Evolutionary conservation across 345 rosid genomes (phyloP).

Genomic region (Streptanthus diversifolius): DNA sequence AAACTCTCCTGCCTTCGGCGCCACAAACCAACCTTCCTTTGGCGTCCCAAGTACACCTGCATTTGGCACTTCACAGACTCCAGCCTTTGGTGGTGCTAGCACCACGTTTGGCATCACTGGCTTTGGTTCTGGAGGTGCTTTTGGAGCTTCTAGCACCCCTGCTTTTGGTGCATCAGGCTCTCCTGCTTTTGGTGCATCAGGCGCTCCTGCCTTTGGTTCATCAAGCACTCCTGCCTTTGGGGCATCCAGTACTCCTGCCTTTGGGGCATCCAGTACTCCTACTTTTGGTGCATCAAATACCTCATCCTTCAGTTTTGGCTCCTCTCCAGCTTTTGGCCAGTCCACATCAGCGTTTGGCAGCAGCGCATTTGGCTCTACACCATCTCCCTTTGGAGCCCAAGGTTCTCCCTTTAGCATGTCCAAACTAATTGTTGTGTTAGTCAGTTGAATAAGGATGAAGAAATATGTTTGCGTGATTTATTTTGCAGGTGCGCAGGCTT

Average conservation of each 20-base stretch:
- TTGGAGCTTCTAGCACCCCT: constrained; percentile 46
- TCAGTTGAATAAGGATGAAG: constrained; percentile 4
- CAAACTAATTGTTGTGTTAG: constrained; percentile 8
- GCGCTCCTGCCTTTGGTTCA: constrained; percentile 20
- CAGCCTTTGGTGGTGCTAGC: constrained; percentile 65
- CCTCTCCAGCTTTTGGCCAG: constrained; percentile 81
- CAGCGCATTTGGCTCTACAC: constrained; percentile 59
- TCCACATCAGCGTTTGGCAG: constrained; percentile 75
- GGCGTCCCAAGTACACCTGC: constrained; percentile 51
- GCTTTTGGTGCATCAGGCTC: constrained; percentile 40
- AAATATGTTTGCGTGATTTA: constrained; percentile 22
- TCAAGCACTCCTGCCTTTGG: constrained; percentile 24
- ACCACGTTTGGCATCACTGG: constrained; percentile 73
- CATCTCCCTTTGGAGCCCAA: constrained; percentile 76
- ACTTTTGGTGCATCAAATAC: constrained; percentile 58
- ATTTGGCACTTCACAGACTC: constrained; percentile 50
- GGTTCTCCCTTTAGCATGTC: constrained; percentile 62
- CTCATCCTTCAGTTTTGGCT: constrained; percentile 65
- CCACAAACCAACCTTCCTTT: constrained; percentile 51
- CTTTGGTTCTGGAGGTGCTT: constrained; percentile 53
- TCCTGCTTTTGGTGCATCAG: constrained; percentile 33
- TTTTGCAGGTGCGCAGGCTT: constrained; percentile 59
- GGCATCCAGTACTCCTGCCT: constrained; percentile 15
- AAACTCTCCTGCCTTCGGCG: constrained; percentile 48
- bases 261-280: constrained; percentile 33